These are phyloP conservation scores for Cyphellophora europaea DNA, from an alignment of 2,329 filamentous ascomycete species.

Conservation along the genomic window DNA sequence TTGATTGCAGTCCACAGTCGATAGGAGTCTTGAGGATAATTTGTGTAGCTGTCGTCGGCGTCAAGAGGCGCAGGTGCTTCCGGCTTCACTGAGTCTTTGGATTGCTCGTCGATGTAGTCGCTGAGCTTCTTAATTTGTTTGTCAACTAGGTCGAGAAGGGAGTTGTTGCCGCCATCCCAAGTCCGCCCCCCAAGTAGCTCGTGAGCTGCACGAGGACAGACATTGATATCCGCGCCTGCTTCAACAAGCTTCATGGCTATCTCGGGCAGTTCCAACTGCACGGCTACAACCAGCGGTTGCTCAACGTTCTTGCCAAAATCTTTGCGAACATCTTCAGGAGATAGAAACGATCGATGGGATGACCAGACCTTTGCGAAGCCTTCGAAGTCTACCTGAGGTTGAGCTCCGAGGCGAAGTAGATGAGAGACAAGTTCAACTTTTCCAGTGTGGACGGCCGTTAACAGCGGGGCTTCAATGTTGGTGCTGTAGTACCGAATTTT, in stretches of 20 bases:
- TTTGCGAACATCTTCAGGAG: constrained; percentile 38
- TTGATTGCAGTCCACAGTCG: constrained; percentile 43
- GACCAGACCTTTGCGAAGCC: no score
- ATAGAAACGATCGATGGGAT: no score
- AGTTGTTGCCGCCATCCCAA: constrained; percentile 19
- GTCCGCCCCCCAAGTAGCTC: no score
- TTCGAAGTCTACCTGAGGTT: constrained; percentile 51
- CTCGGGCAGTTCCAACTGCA: constrained; percentile 38
- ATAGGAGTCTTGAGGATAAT: constrained; percentile 49
- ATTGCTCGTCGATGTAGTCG: constrained; percentile 28
- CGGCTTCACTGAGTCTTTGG: constrained; percentile 1
- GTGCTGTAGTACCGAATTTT: constrained; percentile 11
- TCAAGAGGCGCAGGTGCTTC: constrained; percentile 14
- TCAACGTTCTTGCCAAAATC: constrained; percentile 39
- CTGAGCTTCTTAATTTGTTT: constrained; percentile 42
- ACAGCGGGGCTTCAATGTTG: constrained; percentile 41
- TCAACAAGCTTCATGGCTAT: constrained; percentile 51
- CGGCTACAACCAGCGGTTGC: constrained; percentile 60
- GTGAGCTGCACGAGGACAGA: constrained; percentile 36
- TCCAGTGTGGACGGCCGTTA: constrained; percentile 47
- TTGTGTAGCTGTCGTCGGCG: constrained; percentile 43
- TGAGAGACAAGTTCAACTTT: constrained; percentile 47
- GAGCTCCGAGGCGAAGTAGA: constrained; percentile 56
- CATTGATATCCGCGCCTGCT: constrained; percentile 57
- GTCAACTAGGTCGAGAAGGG: constrained; percentile 53